phyloP scores from a whole-genome alignment of 23 red algal species.

The Cyanidium caldarium region DNA sequence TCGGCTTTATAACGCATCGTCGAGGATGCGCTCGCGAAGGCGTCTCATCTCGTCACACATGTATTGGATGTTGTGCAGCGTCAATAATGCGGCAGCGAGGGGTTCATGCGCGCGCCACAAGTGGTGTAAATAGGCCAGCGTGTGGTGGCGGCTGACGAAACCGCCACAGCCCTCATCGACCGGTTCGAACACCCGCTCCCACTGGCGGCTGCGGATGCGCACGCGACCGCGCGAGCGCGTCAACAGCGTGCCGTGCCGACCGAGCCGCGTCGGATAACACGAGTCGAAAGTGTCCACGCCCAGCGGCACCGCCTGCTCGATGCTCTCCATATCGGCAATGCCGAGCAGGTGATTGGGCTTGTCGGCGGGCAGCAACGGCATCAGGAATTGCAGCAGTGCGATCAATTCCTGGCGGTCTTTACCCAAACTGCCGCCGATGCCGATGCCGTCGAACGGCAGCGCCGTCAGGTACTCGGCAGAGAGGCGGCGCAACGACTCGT shows the following conservation, averaged over 20 bases:
- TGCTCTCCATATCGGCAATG: slow-evolving; percentile 92
- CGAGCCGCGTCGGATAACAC: slow-evolving; percentile 85
- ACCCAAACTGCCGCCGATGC: slow-evolving; percentile 81
- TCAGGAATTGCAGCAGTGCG: slow-evolving; percentile 59
- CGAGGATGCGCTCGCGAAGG: slow-evolving; percentile 21
- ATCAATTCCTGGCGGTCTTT: slow-evolving; percentile 82
- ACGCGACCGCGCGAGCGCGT: slow-evolving; percentile 57
- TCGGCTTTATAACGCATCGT: slow-evolving; percentile 12
- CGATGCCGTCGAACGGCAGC: slow-evolving; percentile 88
- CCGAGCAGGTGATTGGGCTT: slow-evolving; percentile 83
- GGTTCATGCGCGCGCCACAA: slow-evolving; percentile 66
- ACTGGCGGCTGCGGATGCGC: slow-evolving; percentile 48
- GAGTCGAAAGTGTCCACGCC: slow-evolving; percentile 97
- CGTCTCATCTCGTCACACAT: slow-evolving; percentile 71
- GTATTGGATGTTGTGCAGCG: slow-evolving; percentile 81
- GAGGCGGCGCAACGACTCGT: slow-evolving; percentile 35
- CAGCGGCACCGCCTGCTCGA: slow-evolving; percentile 60
- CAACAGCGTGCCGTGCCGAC: slow-evolving; percentile 81
- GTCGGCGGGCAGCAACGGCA: slow-evolving; percentile 36
- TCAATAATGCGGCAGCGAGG: slow-evolving; percentile 71
- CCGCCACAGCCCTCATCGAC: slow-evolving; percentile 52
- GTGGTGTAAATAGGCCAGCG: slow-evolving; percentile 93
- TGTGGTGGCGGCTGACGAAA: slow-evolving; percentile 16
- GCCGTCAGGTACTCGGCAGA: slow-evolving; percentile 68
- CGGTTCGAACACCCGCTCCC: slow-evolving; percentile 52